Percentiles rank a stretch among this genome's conserved stretches.
These are phyloP conservation scores for Arxiozyma heterogenica DNA, from an alignment of 1,139 yeast species.

Conservation along the genomic window DNA sequence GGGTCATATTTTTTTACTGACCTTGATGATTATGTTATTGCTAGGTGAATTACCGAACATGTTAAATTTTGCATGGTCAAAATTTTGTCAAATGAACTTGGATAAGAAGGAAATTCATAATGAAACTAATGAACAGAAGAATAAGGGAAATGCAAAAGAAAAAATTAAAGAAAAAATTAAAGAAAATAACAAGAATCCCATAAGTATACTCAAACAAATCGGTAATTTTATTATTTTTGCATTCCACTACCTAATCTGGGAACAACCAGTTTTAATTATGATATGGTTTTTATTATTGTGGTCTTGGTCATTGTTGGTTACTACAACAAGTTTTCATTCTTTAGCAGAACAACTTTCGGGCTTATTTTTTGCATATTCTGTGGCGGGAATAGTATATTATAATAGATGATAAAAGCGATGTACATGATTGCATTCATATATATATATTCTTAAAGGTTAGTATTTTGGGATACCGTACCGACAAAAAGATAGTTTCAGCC, in stretches of 20 bases:
- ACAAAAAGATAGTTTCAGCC: not conserved
- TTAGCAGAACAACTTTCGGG: constrained; percentile 42
- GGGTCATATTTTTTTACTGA: constrained; percentile 80
- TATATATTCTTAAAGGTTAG: not conserved
- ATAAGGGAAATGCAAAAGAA: too few species aligned
- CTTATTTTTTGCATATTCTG: constrained; percentile 22
- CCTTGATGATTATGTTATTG: constrained; percentile 62
- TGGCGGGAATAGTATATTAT: constrained; percentile 7
- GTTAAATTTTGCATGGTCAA: constrained; percentile 1
- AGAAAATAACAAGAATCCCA: too few species aligned
- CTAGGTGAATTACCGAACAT: constrained; percentile 46
- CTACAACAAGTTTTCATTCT: constrained; percentile 46
- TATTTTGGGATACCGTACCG: not conserved
- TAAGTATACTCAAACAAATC: not conserved
- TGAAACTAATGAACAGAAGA: not conserved
- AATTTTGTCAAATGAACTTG: not conserved
- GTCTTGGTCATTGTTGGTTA: constrained; percentile 6
- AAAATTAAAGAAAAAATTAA: not conserved
- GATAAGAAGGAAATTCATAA: too few species aligned
- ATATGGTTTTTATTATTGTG: constrained; percentile 1
- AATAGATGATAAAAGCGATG: not conserved
- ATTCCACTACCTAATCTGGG: not conserved
- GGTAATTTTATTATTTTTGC: not conserved
- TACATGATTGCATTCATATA: not conserved
- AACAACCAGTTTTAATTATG: constrained; percentile 6